Evolutionary conservation across 371 early-diverging fungal species (phyloP).

Genomic region (Neoconidiobolus thromboides): DNA sequence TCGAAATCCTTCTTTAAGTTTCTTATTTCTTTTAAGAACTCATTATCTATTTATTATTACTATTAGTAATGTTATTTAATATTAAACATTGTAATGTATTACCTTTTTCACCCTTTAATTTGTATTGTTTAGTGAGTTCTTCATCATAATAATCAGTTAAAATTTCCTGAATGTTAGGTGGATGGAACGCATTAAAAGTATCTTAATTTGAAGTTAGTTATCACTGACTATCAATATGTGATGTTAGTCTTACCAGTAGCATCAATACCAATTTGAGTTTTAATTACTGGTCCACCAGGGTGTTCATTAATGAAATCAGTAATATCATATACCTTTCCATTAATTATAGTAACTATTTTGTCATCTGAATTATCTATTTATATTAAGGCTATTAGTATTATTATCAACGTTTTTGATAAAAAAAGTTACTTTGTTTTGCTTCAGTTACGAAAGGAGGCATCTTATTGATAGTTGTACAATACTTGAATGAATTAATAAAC

Average conservation of each 20-base stretch:
- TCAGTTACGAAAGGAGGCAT: too few relatives aligned
- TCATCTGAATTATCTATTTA: too few relatives aligned
- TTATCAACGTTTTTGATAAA: too few relatives aligned
- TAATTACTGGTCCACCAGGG: constrained; percentile 64
- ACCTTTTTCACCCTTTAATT: neutral
- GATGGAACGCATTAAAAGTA: constrained; percentile 75
- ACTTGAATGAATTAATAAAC: too few relatives aligned
- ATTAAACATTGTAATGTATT: too few relatives aligned
- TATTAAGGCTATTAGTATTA: too few relatives aligned
- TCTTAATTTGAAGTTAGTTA: constrained; percentile 18
- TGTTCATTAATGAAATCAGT: constrained; percentile 62
- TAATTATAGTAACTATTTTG: constrained; percentile 33
- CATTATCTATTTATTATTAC: neutral
- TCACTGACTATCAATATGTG: too few relatives aligned
- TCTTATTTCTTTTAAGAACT: constrained; percentile 38
- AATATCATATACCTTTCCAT: constrained; percentile 72
- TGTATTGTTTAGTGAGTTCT: constrained; percentile 25
- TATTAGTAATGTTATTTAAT: too few relatives aligned
- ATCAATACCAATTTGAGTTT: constrained; percentile 64
- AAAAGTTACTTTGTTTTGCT: too few relatives aligned
- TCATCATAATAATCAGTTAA: constrained; percentile 64
- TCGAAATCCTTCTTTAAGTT: constrained; percentile 34
- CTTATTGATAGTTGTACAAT: too few relatives aligned
- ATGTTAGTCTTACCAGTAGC: constrained; percentile 33
- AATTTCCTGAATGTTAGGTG: constrained; percentile 38